These are phyloP conservation scores for Exophiala dermatitidis DNA, from an alignment of 2,329 filamentous ascomycete species.

Conservation along the genomic window DNA sequence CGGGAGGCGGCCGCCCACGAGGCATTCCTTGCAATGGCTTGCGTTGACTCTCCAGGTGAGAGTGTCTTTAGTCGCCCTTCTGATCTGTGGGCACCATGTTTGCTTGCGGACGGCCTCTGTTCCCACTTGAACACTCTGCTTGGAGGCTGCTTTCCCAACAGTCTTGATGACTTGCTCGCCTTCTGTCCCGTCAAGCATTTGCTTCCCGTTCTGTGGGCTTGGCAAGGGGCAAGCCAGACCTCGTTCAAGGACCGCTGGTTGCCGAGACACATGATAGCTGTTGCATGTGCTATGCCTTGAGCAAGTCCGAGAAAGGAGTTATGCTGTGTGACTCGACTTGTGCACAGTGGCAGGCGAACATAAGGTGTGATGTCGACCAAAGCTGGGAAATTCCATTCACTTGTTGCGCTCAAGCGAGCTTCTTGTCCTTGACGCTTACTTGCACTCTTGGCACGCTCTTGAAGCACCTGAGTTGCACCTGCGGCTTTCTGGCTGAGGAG, in stretches of 20 bases:
- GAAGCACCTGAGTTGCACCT: too few species aligned
- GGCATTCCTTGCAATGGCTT: neutral
- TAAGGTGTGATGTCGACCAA: neutral
- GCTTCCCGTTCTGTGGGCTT: too few species aligned
- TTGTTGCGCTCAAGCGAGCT: too few species aligned
- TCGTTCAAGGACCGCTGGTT: too few species aligned
- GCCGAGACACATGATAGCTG: too few species aligned
- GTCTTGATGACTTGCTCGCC: neutral
- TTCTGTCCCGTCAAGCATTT: neutral
- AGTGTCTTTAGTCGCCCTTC: neutral
- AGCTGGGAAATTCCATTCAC: neutral
- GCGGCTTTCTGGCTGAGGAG: too few species aligned
- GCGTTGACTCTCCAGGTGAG: neutral
- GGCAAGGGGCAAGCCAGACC: too few species aligned
- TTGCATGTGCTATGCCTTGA: neutral
- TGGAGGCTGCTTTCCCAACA: too few species aligned
- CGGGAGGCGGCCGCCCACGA: neutral
- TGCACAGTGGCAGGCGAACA: neutral
- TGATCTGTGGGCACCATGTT: neutral
- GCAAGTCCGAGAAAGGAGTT: slow-evolving; percentile 8
- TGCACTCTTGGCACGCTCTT: too few species aligned
- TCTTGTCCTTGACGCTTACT: too few species aligned
- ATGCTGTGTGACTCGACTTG: slow-evolving; percentile 5
- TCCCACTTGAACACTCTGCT: too few species aligned
- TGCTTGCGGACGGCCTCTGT: too few species aligned